Base-by-base conservation (phyloP, 768 basidiomycete species). In the Fomitopsis serialis region DNA sequence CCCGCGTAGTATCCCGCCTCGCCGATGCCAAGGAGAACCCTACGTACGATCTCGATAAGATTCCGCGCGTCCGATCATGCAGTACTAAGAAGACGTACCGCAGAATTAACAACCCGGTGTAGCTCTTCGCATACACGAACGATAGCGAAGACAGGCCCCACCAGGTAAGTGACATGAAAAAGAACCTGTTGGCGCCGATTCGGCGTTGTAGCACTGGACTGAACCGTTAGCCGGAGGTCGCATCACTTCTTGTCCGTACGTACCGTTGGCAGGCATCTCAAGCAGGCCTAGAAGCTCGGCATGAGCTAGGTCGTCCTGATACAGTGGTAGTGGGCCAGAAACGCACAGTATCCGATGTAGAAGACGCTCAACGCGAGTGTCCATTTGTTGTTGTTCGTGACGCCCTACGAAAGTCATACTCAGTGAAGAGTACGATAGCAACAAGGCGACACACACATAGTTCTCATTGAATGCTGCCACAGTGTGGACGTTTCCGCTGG, bases 1-100 rank as follows among this genome's bases (percentile, higher is more conserved):
- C 80, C 80, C 0, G 79, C 79, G 54, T 81, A 81, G 54, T 76
- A 82, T 1, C 80, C 80, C 0, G 79, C 79, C 59, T 82, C 80
- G 11, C 80, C 80, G n/a, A 82, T 80, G 8, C 80, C 80, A 59
- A 81, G 67, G 3, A 81, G 63, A 2, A 82, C 76, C n/a, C 80
- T 79, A 55, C 5, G n/a, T 19, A 15, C 11, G n/a, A 15, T n/a
- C n/a, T 11, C 22, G 11, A 23, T 21, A 0, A n/a, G 2, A n/a
- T n/a, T n/a, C n/a, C n/a, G n/a, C 37, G 8, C 17, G 15, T 19
- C 15, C 19, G 25, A 10, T 24, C 22, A 27, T 15, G 19, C n/a
- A n/a, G n/a, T n/a, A n/a, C n/a, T n/a, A n/a, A n/a, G 10, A 32
- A 5, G 2, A 44, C 68, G 19, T 45, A 78, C 79, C 79, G 72